phyloP scores from a whole-genome alignment of 352 stramenopile genomes.

The Globisporangium uncinulatum region DNA sequence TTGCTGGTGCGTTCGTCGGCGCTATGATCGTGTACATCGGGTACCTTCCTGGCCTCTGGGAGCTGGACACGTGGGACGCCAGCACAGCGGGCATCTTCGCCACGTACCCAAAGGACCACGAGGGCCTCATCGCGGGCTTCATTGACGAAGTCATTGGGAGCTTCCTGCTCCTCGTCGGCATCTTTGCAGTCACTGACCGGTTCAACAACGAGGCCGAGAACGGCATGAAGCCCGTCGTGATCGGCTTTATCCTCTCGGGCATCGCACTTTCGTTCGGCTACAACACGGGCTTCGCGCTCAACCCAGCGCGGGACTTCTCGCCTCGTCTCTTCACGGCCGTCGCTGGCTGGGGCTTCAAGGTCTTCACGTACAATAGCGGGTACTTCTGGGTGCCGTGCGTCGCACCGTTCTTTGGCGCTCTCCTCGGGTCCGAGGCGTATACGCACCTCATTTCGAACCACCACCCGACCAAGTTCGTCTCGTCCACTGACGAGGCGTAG shows the following conservation, averaged over 20 bases:
- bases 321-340: conserved; percentile 59
- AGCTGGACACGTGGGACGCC: conserved; percentile 55
- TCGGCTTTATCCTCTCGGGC: conserved; percentile 64
- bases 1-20: conserved; percentile 55
- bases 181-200: conserved; percentile 66
- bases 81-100: conserved; percentile 67
- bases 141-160: conserved; percentile 57
- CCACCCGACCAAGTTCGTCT: conserved; percentile 45
- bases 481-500: conserved; percentile 25
- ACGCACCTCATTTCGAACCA: conserved; percentile 55
- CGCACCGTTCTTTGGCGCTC: conserved; percentile 58
- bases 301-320: conserved; percentile 62
- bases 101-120: conserved; percentile 66
- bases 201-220: conserved; percentile 67
- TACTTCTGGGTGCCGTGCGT: conserved; percentile 80
- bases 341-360: conserved; percentile 56
- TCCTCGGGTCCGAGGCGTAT: conserved; percentile 60
- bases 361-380: conserved; percentile 57
- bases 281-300: conserved; percentile 78
- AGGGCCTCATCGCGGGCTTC: conserved; percentile 51
- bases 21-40: conserved; percentile 59
- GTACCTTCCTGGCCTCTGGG: conserved; percentile 49
- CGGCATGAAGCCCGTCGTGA: conserved; percentile 63
- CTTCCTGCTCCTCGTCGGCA: conserved; percentile 53
- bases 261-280: conserved; percentile 75